These are phyloP conservation scores for Zopfia rhizophila DNA, from an alignment of 2,329 filamentous ascomycete genomes.

Conservation along the genomic window DNA sequence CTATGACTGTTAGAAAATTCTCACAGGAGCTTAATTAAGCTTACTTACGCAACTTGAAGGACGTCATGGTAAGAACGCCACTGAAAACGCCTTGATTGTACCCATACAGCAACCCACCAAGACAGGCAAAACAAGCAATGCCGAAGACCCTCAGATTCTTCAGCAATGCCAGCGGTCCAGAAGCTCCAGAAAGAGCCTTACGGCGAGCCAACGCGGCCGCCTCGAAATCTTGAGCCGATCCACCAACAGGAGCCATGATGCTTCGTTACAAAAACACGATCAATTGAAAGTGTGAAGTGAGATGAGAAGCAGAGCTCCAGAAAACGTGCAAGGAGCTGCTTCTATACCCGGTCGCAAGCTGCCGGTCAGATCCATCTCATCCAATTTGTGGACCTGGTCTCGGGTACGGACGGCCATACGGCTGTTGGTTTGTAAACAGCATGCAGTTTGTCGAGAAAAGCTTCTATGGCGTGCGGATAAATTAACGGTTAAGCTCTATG, in stretches of 20 bases:
- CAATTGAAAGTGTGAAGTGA: conserved; percentile 5
- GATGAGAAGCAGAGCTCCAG: neutral
- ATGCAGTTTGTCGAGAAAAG: conserved; percentile 1
- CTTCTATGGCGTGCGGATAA: conserved; percentile 10
- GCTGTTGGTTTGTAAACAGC: neutral
- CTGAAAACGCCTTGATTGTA: conserved; percentile 83
- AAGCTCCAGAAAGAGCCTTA: conserved; percentile 50
- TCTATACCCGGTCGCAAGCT: conserved; percentile 12
- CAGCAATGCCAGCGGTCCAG: conserved; percentile 61
- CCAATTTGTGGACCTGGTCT: conserved; percentile 10
- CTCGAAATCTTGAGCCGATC: conserved; percentile 48
- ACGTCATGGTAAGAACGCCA: conserved; percentile 68
- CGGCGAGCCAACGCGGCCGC: conserved; percentile 54
- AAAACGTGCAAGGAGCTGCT: conserved; percentile 8
- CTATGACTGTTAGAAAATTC: conserved; percentile 26
- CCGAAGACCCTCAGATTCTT: conserved; percentile 65
- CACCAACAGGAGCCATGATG: conserved; percentile 52
- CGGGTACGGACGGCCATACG: conserved; percentile 14
- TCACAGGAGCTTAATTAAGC: neutral
- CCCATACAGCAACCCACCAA: conserved; percentile 69
- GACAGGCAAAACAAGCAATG: conserved; percentile 64
- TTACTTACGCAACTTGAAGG: conserved; percentile 54
- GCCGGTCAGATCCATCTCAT: neutral
- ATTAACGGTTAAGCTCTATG: conserved; percentile 19
- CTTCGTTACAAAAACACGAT: neutral